Percentiles rank a stretch among this genome's conserved stretches.
Conservation (phyloP, 176 grass and related monocot genomes). For the Secale cereale region DNA sequence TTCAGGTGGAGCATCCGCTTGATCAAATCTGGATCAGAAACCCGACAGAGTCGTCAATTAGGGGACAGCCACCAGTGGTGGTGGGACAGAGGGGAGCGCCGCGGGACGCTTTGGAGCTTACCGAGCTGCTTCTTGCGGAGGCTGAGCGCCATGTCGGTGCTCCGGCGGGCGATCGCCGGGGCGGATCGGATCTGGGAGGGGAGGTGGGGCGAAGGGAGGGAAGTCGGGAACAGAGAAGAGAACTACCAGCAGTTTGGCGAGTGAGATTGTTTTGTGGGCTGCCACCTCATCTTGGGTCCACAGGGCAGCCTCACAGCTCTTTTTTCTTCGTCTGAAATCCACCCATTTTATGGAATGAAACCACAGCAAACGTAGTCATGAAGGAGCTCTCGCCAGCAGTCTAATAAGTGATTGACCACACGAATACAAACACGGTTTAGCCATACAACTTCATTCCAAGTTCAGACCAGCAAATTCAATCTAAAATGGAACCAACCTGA, state of each 20-base stretch:
- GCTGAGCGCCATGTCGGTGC: slow-evolving; percentile 52
- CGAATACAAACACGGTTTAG: too few species aligned
- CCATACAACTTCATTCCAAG: too few species aligned
- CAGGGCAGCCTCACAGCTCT: too few species aligned
- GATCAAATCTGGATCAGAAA: slow-evolving; percentile 48
- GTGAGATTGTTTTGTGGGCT: neutral
- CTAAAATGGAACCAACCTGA: too few species aligned
- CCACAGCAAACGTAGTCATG: too few species aligned
- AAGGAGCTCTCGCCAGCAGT: too few species aligned
- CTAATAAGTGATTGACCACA: too few species aligned
- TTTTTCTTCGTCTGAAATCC: too few species aligned
- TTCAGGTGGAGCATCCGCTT: slow-evolving; percentile 49
- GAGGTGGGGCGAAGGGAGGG: neutral
- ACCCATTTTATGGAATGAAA: too few species aligned
- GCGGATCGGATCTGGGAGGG: slow-evolving; percentile 28
- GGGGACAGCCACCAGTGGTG: neutral
- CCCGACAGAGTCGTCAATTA: neutral
- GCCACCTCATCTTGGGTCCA: too few species aligned
- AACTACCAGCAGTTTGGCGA: neutral
- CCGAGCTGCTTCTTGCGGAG: slow-evolving; percentile 70
- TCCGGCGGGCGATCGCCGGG: slow-evolving; percentile 1
- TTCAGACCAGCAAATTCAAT: too few species aligned
- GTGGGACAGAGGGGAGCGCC: neutral
- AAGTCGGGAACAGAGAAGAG: neutral
- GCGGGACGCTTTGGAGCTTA: slow-evolving; percentile 19